phyloP scores from a whole-genome alignment of 345 rosid genomes.

The Euphorbia pulcherrima region DNA sequence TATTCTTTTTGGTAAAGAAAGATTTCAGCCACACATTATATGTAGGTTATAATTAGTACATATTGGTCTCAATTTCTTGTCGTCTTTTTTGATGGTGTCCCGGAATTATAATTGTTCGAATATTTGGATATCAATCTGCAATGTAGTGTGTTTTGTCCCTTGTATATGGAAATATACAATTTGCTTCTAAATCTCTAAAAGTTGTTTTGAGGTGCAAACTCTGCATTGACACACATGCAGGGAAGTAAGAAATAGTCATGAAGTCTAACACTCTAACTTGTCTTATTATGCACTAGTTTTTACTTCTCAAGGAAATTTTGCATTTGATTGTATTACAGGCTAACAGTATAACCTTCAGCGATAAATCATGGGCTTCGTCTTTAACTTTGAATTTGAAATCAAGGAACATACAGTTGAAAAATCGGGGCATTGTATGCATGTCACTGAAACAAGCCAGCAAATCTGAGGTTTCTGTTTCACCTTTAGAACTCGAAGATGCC shows the following conservation, averaged over 20 bases:
- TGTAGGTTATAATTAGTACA: neutral
- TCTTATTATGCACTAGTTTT: constrained; percentile 2
- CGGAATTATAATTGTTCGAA: too few species aligned
- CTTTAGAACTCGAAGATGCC: constrained; percentile 64
- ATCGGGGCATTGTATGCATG: constrained; percentile 53
- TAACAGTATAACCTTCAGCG: constrained; percentile 46
- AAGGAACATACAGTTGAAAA: constrained; percentile 28
- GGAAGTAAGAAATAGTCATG: neutral
- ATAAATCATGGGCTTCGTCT: constrained; percentile 49
- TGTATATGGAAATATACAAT: neutral
- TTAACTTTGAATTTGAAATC: constrained; percentile 44
- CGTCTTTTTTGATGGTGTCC: neutral
- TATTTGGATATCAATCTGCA: neutral
- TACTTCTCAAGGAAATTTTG: constrained; percentile 10
- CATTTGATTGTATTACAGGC: constrained; percentile 44
- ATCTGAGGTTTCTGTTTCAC: constrained; percentile 71
- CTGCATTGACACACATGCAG: constrained; percentile 8
- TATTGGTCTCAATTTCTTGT: neutral
- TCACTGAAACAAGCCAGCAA: constrained; percentile 79
- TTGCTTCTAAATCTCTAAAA: constrained; percentile 9
- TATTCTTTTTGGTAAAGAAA: neutral
- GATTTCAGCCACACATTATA: neutral
- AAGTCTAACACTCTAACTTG: neutral
- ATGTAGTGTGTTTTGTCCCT: neutral
- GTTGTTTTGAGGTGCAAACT: constrained; percentile 12